A percentile compares a stretch with the other conserved stretches of the same genome.
These are phyloP conservation scores for Polyporus tsugae DNA, from an alignment of 1,284 basidiomycete species.

Conservation along the genomic window DNA sequence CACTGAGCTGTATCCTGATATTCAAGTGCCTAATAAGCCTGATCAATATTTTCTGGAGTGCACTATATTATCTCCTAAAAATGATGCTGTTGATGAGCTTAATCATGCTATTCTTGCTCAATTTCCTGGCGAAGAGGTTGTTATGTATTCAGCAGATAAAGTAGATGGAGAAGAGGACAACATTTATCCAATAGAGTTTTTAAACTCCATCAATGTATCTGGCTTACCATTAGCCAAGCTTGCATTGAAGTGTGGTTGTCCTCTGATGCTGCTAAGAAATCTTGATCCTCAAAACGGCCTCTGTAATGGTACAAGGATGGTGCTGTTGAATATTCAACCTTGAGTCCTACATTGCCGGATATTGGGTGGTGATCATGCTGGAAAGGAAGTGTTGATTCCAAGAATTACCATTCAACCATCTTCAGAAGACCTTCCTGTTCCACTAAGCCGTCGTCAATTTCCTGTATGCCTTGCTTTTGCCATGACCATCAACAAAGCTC, in stretches of 20 bases:
- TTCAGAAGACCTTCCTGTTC: constrained; percentile 34
- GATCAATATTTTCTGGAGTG: no score
- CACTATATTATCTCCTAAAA: no score
- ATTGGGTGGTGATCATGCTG: constrained; percentile 35
- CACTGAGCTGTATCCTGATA: no score
- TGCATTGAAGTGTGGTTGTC: constrained; percentile 36
- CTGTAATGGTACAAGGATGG: constrained; percentile 45
- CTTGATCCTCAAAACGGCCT: constrained; percentile 43
- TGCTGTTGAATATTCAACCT: constrained; percentile 27
- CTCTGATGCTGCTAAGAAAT: constrained; percentile 1
- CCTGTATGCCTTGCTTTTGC: constrained; percentile 50
- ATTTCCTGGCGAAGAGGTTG: no score
- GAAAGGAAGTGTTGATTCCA: constrained; percentile 39
- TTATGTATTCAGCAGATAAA: no score
- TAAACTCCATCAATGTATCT: constrained; percentile 36
- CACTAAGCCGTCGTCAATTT: constrained; percentile 44
- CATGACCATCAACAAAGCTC: constrained; percentile 52
- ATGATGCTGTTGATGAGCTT: no score
- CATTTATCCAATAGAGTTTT: constrained; percentile 35
- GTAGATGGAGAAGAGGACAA: constrained; percentile 25
- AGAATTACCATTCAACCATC: constrained; percentile 35
- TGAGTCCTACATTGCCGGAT: constrained; percentile 36
- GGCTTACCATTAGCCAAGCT: constrained; percentile 41
- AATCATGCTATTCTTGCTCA: no score
- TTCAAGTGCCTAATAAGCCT: no score